A percentile compares a stretch with the other conserved stretches of the same genome.
Evolutionary conservation across 208 protist genomes (phyloP).

Genomic region (Leishmania braziliensis): DNA sequence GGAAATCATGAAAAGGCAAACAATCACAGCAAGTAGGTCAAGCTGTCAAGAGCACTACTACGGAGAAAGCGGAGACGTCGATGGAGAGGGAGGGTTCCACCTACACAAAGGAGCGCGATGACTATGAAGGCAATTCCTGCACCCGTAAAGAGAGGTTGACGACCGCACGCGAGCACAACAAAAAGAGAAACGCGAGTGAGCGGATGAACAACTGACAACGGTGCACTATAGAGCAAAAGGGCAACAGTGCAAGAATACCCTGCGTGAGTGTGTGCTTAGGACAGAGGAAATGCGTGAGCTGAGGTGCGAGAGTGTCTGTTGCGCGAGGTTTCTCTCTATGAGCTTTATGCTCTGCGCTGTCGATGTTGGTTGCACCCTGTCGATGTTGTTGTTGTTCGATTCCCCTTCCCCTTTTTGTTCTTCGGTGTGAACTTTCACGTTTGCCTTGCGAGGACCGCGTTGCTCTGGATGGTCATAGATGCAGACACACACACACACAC

Average conservation of each 20-base stretch:
- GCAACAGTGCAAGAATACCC: not conserved
- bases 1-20: not conserved
- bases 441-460: too few relatives aligned
- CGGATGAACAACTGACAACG: not conserved
- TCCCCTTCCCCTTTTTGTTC: not conserved
- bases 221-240: not conserved
- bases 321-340: not conserved
- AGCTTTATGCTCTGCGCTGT: not conserved
- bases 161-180: not conserved
- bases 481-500: too few relatives aligned
- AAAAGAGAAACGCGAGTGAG: not conserved
- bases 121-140: not conserved
- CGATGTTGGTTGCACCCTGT: too few relatives aligned
- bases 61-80: too few relatives aligned
- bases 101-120: not conserved
- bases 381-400: not conserved
- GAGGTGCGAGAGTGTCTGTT: not conserved
- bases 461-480: too few relatives aligned
- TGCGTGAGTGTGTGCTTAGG: not conserved
- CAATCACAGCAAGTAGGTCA: too few relatives aligned
- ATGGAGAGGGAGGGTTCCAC: slow-evolving; percentile 1
- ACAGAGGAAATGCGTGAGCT: too few relatives aligned
- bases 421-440: too few relatives aligned
- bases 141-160: not conserved
- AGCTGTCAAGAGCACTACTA: too few relatives aligned